phyloP scores from a whole-genome alignment of 108 stramenopile species.

The Chaetoceros muelleri region DNA sequence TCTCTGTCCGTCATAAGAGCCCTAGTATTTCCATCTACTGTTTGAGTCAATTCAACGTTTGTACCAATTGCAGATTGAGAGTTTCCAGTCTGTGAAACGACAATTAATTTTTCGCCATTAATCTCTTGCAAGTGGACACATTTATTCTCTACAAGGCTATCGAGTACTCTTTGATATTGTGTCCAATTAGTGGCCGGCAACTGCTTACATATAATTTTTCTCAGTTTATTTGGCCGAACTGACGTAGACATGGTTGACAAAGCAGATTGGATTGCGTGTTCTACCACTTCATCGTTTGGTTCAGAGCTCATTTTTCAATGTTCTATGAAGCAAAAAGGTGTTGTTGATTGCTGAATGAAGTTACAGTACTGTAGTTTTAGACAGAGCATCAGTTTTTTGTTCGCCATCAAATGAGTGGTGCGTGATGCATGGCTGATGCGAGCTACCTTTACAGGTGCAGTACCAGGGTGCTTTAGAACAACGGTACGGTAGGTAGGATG shows the following conservation, averaged over 20 bases:
- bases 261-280: conserved; percentile 1
- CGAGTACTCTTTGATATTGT: conserved; percentile 3
- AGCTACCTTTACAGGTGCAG: no score
- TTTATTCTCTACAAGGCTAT: neutral
- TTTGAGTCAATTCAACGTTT: neutral
- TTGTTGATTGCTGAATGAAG: no score
- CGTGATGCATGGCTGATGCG: no score
- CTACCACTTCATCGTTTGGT: neutral
- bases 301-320: neutral
- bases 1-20: neutral
- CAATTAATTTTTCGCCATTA: neutral
- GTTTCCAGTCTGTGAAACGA: neutral
- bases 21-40: neutral
- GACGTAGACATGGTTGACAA: neutral
- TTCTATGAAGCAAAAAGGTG: no score
- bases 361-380: no score
- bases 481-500: no score
- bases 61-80: neutral
- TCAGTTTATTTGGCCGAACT: neutral
- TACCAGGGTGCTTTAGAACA: no score
- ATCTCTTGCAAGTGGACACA: neutral
- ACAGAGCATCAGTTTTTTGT: no score
- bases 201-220: conserved; percentile 1
- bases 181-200: conserved; percentile 1
- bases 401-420: no score